Evolutionary conservation across 305 asterid species (phyloP).

Genomic region (Lippia alba): DNA sequence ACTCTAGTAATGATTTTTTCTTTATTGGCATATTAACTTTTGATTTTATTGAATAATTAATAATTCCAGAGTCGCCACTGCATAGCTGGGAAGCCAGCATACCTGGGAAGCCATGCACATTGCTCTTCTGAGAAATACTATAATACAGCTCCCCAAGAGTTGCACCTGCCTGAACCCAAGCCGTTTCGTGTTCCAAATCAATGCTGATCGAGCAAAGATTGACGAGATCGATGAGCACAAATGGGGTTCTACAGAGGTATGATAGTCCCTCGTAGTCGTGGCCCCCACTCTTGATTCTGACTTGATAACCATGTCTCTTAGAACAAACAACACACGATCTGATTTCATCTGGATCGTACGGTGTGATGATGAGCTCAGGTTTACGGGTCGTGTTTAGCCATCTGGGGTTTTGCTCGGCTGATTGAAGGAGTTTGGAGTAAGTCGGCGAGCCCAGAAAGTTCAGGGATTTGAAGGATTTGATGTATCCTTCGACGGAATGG

Average conservation of each 20-base stretch:
- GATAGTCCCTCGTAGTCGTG: conserved; percentile 52
- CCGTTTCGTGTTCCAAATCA: conserved; percentile 40
- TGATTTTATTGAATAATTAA: too few relatives aligned
- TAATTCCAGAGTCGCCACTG: too few relatives aligned
- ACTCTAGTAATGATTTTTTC: too few relatives aligned
- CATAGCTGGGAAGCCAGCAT: conserved; percentile 10
- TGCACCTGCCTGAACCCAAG: conserved; percentile 53
- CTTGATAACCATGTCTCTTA: conserved; percentile 32
- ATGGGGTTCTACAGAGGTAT: conserved; percentile 36
- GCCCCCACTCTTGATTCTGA: conserved; percentile 49
- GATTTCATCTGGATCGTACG: conserved; percentile 31
- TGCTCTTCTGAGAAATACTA: conserved; percentile 34
- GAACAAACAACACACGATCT: conserved; percentile 42
- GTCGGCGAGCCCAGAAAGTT: conserved; percentile 41
- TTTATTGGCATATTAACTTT: too few relatives aligned
- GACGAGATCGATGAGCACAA: conserved; percentile 41
- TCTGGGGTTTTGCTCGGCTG: conserved; percentile 50
- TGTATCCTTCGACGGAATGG: conserved; percentile 31
- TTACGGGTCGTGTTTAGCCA: conserved; percentile 41
- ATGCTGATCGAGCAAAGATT: conserved; percentile 42
- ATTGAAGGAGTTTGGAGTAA: conserved; percentile 40
- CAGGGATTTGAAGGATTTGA: conserved; percentile 29
- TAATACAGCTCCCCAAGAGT: conserved; percentile 51
- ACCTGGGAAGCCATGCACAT: conserved; percentile 41
- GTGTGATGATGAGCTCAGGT: conserved; percentile 43